Percentiles rank a stretch among this genome's conserved stretches.
These are phyloP conservation scores for Phoma sp. DNA, from an alignment of 2,329 filamentous ascomycete species.

Conservation along the genomic window DNA sequence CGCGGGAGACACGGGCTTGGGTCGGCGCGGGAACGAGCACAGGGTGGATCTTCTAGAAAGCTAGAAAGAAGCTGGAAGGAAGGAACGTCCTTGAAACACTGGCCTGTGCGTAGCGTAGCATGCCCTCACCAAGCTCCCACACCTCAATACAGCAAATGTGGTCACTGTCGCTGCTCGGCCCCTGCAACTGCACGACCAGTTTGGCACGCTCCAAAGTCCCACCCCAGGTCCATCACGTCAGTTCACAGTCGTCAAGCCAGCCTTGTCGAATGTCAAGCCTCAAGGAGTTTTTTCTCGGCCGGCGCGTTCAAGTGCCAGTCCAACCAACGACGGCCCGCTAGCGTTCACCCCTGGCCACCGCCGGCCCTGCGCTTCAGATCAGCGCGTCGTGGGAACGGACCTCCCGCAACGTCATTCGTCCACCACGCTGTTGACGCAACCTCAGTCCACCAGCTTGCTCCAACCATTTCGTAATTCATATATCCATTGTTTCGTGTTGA, in stretches of 20 bases:
- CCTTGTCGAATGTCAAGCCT: background rate
- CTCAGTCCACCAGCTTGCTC: background rate
- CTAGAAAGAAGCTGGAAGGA: background rate
- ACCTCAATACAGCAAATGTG: background rate
- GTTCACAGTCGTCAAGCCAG: conserved; percentile 2
- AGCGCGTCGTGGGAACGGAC: conserved; percentile 11
- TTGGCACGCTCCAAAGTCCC: background rate
- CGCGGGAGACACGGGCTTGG: conserved; percentile 13
- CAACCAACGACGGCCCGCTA: conserved; percentile 6
- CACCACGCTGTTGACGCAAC: background rate
- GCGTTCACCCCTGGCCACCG: conserved; percentile 10
- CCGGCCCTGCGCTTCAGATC: conserved; percentile 12
- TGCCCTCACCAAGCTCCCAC: background rate
- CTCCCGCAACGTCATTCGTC: conserved; percentile 11
- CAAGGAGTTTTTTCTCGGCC: conserved; percentile 7
- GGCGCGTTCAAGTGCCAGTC: conserved; percentile 10
- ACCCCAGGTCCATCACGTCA: background rate
- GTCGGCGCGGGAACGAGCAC: conserved; percentile 16
- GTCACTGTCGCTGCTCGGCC: conserved; percentile 1
- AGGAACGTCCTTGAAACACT: conserved; percentile 15
- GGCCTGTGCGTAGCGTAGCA: conserved; percentile 2
- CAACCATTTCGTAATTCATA: background rate
- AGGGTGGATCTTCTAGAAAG: conserved; percentile 14
- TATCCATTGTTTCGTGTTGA: background rate
- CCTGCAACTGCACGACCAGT: background rate